phyloP scores from a whole-genome alignment of 768 basidiomycete species.

The Pilatotrama ljubarskyi region DNA sequence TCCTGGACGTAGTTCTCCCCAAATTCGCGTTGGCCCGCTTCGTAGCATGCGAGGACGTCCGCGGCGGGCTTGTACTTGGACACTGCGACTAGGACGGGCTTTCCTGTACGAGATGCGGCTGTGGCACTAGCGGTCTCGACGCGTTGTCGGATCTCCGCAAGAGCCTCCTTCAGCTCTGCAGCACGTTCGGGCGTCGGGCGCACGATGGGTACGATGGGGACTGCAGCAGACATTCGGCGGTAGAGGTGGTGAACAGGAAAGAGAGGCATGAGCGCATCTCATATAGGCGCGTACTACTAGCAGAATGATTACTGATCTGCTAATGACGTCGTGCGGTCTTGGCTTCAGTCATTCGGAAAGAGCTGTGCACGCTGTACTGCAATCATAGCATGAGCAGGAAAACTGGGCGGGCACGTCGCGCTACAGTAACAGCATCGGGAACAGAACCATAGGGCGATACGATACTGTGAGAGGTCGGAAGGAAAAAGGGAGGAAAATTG shows the following conservation, averaged over 20 bases:
- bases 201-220: not conserved
- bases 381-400: too few species aligned
- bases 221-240: conserved; percentile 13
- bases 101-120: not conserved
- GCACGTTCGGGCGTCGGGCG: conserved; percentile 23
- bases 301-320: too few species aligned
- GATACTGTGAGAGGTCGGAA: too few species aligned
- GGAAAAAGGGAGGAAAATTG: not conserved
- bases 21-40: conserved; percentile 84
- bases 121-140: conserved; percentile 42
- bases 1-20: conserved; percentile 99
- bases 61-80: conserved; percentile 91
- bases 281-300: conserved; percentile 3
- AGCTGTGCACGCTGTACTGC: too few species aligned
- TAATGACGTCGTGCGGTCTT: too few species aligned
- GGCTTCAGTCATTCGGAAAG: too few species aligned
- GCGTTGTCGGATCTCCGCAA: conserved; percentile 52
- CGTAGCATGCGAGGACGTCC: conserved; percentile 83
- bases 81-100: conserved; percentile 73
- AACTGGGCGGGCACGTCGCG: too few species aligned
- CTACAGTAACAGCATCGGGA: too few species aligned
- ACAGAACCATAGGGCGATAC: too few species aligned
- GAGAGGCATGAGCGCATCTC: conserved; percentile 10
- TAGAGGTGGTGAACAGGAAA: conserved; percentile 7
- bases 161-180: conserved; percentile 52